Evolutionary conservation across 805 yeast genomes (phyloP), one percentile per base, ranked within the genome.

Genomic region (Candida cerambycidarum): DNA sequence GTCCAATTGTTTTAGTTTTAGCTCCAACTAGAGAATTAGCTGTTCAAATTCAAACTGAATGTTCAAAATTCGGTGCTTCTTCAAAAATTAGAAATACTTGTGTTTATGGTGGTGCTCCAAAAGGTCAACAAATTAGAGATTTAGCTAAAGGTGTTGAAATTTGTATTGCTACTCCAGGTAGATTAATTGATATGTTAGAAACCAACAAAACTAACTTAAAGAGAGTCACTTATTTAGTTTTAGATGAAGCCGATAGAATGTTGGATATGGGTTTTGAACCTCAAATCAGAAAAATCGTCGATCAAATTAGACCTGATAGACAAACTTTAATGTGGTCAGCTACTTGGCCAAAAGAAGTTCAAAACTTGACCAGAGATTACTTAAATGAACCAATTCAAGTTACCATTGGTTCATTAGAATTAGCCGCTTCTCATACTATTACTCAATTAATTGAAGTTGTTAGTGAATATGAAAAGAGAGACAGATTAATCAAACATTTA

Each of bases 261-360:
- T 82, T 93, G 73, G 99, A 93, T 76, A 93, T 93, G 99, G 99
- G 99, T 68, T 93, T 93, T 69, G 99, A 93, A 78, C 98, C 98
- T 55, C 98, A 92, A 79, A 93, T 93, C 69, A 84, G 99, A 79
- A 92, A 92, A 74, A 93, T 93, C 69, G 92, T 93, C 55, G 90
- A 85, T 58, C 98, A 92, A 78, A 93, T 93, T 65, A 87, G 99
- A 76, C 99, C 99, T 49, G 99, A 93, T 69, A 89, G 98, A 78
- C 99, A 93, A 76, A 93, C 99, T 48, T 78, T 92, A 58, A 89
- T 93, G 97, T 93, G 98, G 98, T 92, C 98, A 50, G 99, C 99
- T 56, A 93, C 99, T 43, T 93, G 99, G 99, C 99, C 99, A 59
- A 92, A 90, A 79, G 95, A 89, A 69, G 98, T 93, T 51, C 95